These are phyloP conservation scores for Boletus huronensis DNA, from an alignment of 768 basidiomycete species.

Conservation along the genomic window DNA sequence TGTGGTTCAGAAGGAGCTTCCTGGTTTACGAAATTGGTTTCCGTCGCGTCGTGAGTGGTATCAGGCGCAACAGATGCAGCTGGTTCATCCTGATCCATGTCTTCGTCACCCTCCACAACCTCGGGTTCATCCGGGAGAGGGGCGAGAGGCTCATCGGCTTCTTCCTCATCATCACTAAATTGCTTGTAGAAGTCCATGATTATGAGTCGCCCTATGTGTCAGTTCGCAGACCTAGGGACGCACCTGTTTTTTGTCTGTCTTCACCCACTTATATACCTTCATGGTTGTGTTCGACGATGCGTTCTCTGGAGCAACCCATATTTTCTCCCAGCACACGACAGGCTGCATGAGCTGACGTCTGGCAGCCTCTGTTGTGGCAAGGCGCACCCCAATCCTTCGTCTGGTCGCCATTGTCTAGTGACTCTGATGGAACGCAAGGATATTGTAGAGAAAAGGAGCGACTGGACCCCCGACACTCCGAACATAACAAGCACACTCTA, in stretches of 20 bases:
- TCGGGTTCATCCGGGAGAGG: conserved; percentile 79
- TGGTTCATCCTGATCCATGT: conserved; percentile 66
- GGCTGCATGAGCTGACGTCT: conserved; percentile 86
- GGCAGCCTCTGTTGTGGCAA: conserved; percentile 75
- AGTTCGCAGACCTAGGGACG: conserved; percentile 15
- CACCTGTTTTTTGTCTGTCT: conserved; percentile 76
- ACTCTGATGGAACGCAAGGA: neutral
- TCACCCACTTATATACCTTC: conserved; percentile 74
- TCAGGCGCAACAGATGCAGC: conserved; percentile 40
- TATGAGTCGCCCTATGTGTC: neutral
- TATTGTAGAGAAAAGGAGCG: neutral
- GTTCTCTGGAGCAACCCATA: conserved; percentile 61
- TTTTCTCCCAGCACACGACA: conserved; percentile 83
- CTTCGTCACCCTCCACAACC: conserved; percentile 70
- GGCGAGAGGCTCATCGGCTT: conserved; percentile 73
- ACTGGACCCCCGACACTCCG: conserved; percentile 21
- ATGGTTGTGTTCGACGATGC: conserved; percentile 54
- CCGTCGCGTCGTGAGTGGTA: conserved; percentile 37
- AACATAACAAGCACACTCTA: neutral
- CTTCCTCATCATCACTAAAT: conserved; percentile 85
- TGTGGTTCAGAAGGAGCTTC: conserved; percentile 46
- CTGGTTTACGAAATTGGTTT: conserved; percentile 33
- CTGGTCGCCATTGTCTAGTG: conserved; percentile 56
- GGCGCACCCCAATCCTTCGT: conserved; percentile 73
- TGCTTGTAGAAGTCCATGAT: conserved; percentile 45